Conservation (phyloP, 1,284 basidiomycete species). For the Afroboletus lepidellus region DNA sequence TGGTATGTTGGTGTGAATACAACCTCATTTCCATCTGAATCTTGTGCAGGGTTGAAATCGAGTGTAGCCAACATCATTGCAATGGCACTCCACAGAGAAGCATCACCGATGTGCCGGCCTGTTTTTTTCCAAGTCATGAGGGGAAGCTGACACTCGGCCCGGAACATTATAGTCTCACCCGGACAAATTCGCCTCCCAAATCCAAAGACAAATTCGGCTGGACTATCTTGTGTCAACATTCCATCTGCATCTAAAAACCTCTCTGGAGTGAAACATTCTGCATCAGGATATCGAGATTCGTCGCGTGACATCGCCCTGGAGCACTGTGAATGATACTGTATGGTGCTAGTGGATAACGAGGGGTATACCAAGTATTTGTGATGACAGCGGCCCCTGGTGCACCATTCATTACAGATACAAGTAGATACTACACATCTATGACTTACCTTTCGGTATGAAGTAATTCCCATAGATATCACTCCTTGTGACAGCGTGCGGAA, state of each 20-base stretch:
- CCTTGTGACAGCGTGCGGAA: conserved; percentile 5
- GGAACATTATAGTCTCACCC: conserved; percentile 5
- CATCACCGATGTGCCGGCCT: conserved; percentile 21
- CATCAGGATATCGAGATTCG: conserved; percentile 14
- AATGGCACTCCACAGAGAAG: conserved; percentile 21
- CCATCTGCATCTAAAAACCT: conserved; percentile 16
- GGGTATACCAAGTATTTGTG: conserved; percentile 2
- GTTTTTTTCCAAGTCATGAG: background rate
- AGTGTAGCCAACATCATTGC: conserved; percentile 26
- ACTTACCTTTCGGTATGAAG: conserved; percentile 22
- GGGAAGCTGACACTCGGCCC: no score
- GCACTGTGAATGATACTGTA: background rate
- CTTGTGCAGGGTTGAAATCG: conserved; percentile 20
- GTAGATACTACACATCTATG: background rate
- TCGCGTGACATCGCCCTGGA: conserved; percentile 22
- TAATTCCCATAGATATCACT: conserved; percentile 18
- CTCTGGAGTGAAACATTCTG: conserved; percentile 20
- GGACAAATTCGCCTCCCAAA: conserved; percentile 22
- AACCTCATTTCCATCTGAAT: conserved; percentile 18
- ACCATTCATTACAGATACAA: background rate
- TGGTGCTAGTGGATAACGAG: background rate
- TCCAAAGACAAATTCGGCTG: conserved; percentile 13
- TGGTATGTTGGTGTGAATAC: conserved; percentile 11
- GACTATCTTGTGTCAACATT: conserved; percentile 10
- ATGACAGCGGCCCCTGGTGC: conserved; percentile 8